Evolutionary conservation across 768 basidiomycete genomes (phyloP).

Genomic region (Roridomyces roridus): DNA sequence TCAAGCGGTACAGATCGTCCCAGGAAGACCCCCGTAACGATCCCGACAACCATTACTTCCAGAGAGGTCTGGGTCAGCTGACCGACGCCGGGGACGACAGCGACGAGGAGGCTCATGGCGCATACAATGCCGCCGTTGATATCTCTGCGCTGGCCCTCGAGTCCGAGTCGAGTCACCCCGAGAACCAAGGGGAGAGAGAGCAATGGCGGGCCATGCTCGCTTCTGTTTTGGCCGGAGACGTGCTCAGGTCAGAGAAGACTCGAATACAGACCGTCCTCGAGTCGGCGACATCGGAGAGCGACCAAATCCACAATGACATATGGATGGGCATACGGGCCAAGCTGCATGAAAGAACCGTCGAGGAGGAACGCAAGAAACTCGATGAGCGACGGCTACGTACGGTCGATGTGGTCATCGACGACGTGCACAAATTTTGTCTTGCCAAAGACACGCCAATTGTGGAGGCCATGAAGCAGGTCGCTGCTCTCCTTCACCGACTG

Average conservation of each 20-base stretch:
- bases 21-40: slow-evolving; percentile 78
- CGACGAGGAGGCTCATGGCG: slow-evolving; percentile 72
- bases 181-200: slow-evolving; percentile 77
- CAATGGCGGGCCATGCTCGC: slow-evolving; percentile 96
- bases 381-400: slow-evolving; percentile 84
- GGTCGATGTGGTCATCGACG: slow-evolving; percentile 85
- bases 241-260: slow-evolving; percentile 93
- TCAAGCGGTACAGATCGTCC: slow-evolving; percentile 72
- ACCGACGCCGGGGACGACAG: slow-evolving; percentile 74
- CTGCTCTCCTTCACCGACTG: slow-evolving; percentile 71
- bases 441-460: slow-evolving; percentile 39
- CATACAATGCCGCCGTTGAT: slow-evolving; percentile 46
- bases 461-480: slow-evolving; percentile 66
- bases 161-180: slow-evolving; percentile 67
- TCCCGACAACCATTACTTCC: slow-evolving; percentile 84
- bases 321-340: slow-evolving; percentile 94
- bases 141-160: slow-evolving; percentile 61
- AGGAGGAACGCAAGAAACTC: slow-evolving; percentile 80
- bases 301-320: slow-evolving; percentile 69
- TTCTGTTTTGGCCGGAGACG: slow-evolving; percentile 92
- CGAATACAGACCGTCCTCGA: slow-evolving; percentile 85
- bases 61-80: slow-evolving; percentile 71
- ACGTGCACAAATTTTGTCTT: slow-evolving; percentile 80
- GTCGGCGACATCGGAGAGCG: slow-evolving; percentile 71
- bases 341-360: slow-evolving; percentile 77